These are phyloP conservation scores for Zychaea mexicana DNA, from an alignment of 371 early-diverging fungal species.

Conservation along the genomic window DNA sequence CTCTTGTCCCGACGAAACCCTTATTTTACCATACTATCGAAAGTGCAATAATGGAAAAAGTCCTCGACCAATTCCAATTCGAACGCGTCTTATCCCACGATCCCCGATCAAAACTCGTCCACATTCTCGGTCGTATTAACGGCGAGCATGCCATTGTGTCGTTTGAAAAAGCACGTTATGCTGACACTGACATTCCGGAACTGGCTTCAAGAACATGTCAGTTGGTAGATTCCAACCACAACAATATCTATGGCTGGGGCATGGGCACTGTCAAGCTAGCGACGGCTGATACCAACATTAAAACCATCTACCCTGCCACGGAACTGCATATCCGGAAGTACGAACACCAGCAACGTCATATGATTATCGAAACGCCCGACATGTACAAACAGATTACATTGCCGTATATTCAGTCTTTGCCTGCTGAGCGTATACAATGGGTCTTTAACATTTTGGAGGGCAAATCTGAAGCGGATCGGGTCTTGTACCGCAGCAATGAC, in stretches of 20 bases:
- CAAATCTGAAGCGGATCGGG: conserved; percentile 64
- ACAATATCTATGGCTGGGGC: conserved; percentile 70
- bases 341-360: conserved; percentile 59
- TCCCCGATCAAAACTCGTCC: conserved; percentile 35
- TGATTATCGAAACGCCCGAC: conserved; percentile 60
- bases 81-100: conserved; percentile 41
- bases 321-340: conserved; percentile 76
- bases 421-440: conserved; percentile 71
- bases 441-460: conserved; percentile 78
- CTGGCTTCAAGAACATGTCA: conserved; percentile 32
- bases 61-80: conserved; percentile 28
- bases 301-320: conserved; percentile 67
- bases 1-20: too few relatives aligned
- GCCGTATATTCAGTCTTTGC: conserved; percentile 69
- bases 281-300: conserved; percentile 56
- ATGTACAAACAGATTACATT: conserved; percentile 48
- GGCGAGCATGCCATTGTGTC: conserved; percentile 34
- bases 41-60: conserved; percentile 2
- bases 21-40: too few relatives aligned
- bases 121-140: conserved; percentile 33
- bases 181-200: conserved; percentile 27
- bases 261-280: conserved; percentile 31
- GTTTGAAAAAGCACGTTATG: conserved; percentile 60
- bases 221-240: conserved; percentile 39
- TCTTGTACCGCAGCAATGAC: conserved; percentile 58